A percentile compares a stretch with the other conserved stretches of the same genome.
Conservation (phyloP, 2,329 filamentous ascomycete species). For the Aspergillus fumigatiaffinis region DNA sequence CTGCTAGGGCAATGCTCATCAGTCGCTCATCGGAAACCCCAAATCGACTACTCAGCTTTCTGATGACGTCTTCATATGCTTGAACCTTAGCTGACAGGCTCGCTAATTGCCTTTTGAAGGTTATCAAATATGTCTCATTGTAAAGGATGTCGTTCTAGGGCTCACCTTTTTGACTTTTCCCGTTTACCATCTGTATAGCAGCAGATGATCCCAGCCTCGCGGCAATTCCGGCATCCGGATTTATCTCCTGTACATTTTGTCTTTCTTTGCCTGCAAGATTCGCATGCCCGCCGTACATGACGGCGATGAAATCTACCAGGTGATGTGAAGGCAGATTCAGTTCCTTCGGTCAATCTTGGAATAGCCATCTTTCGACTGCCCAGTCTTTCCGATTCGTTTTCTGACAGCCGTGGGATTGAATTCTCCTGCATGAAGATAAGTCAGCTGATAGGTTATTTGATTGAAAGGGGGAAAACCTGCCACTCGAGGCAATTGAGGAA, state of each 20-base stretch:
- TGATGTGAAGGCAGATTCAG: slow-evolving; percentile 30
- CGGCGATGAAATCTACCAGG: slow-evolving; percentile 34
- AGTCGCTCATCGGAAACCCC: slow-evolving; percentile 35
- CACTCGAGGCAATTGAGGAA: slow-evolving; percentile 25
- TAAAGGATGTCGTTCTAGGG: background rate
- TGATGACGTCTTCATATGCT: slow-evolving; percentile 39
- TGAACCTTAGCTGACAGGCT: slow-evolving; percentile 40
- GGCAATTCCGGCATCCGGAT: slow-evolving; percentile 42
- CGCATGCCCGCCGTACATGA: slow-evolving; percentile 40
- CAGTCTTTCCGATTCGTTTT: slow-evolving; percentile 18
- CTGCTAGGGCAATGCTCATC: slow-evolving; percentile 30
- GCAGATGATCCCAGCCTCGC: slow-evolving; percentile 41
- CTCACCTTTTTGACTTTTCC: slow-evolving; percentile 43
- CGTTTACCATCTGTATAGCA: slow-evolving; percentile 45
- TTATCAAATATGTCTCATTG: background rate
- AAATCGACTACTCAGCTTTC: slow-evolving; percentile 33
- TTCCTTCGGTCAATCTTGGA: slow-evolving; percentile 31
- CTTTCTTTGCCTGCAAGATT: slow-evolving; percentile 44
- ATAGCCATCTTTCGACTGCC: slow-evolving; percentile 34
- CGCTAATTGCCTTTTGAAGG: slow-evolving; percentile 33
- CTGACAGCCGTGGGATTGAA: slow-evolving; percentile 17
- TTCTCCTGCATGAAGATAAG: slow-evolving; percentile 19
- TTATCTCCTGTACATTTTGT: slow-evolving; percentile 46
- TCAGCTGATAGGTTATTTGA: background rate
- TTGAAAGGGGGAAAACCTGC: slow-evolving; percentile 14